Base-by-base conservation (phyloP, 1,139 yeast genomes). In the Magnusiomyces clavatus region DNA sequence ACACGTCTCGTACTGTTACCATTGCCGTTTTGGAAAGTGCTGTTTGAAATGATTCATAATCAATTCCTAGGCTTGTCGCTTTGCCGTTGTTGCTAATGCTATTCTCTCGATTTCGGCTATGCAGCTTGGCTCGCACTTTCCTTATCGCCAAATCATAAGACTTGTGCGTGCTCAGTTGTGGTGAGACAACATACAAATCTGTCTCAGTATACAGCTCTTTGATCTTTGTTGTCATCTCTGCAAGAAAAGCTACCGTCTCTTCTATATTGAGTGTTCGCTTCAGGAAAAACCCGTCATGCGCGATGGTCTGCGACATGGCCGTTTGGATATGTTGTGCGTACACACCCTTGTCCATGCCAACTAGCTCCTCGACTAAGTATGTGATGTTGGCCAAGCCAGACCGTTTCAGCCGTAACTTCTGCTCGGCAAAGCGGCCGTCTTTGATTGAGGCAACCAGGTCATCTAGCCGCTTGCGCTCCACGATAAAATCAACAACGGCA, bases 391-490 rank as follows among this genome's bases (percentile, higher is more conserved):
- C 72, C 64, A 90, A 72, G 0, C 86, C 87, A 0, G 94, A 77
- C 63, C 82, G 77, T 49, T 75, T 77, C 54, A 92, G 71, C 51
- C 99, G 76, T 29, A 76, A 71, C 64, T 92, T 90, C 64, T 92
- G 99, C 64, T 92, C 98, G 16, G 58, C 61, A 52, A 69, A 90
- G 50, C 99, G 72, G 2, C 96, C 96, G 68, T 92, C 98, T 56
- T 78, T 77, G 46, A 94, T 89, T 50, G 96, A 86, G 47, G 75
- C 65, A 0, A 86, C 84, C 61, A 94, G 76, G 71, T 94, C 99
- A 64, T 87, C 96, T 45, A 89, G 68, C 54, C 96, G 72, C 67
- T 94, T 94, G 42, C 99, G 75, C 67, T 94, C 99, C 52, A 94
- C 77, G 31, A 92, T 83, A 57, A 79, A 82, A 62, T 90, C 87